phyloP scores from a whole-genome alignment of 306 rosid genomes.

The Gleditsia sinensis region DNA sequence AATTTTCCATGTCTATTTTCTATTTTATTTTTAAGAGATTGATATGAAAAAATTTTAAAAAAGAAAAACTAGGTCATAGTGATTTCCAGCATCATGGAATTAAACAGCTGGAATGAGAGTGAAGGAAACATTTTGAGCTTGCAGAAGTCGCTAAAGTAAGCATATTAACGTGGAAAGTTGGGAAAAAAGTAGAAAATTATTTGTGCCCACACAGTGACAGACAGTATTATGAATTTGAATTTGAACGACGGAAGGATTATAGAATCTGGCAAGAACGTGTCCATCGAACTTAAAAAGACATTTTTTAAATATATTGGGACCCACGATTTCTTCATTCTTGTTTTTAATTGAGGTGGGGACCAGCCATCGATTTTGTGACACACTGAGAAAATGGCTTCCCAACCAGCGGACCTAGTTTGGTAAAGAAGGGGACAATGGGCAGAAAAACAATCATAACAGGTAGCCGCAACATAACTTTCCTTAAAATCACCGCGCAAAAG shows the following conservation, averaged over 20 bases:
- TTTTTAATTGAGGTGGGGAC: background rate
- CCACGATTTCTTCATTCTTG: background rate
- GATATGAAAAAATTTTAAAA: background rate
- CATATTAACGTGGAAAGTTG: background rate
- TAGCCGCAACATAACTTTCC: background rate
- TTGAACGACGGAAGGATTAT: background rate
- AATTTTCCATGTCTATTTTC: background rate
- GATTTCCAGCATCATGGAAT: too few species aligned
- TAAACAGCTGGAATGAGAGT: slow-evolving; percentile 15
- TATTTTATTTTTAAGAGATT: too few species aligned
- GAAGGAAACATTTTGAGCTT: background rate
- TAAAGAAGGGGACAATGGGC: background rate
- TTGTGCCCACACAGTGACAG: background rate
- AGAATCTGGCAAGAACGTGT: background rate
- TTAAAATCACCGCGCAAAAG: background rate
- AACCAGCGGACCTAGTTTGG: background rate
- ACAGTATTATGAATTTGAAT: background rate
- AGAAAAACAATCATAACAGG: background rate
- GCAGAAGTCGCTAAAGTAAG: background rate
- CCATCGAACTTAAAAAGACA: too few species aligned
- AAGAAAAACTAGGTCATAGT: too few species aligned
- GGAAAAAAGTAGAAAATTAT: background rate
- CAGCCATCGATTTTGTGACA: background rate
- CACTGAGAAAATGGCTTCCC: background rate
- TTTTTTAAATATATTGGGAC: background rate